phyloP scores from a whole-genome alignment of 2,329 filamentous ascomycete species.

The Lomentospora prolificans region DNA sequence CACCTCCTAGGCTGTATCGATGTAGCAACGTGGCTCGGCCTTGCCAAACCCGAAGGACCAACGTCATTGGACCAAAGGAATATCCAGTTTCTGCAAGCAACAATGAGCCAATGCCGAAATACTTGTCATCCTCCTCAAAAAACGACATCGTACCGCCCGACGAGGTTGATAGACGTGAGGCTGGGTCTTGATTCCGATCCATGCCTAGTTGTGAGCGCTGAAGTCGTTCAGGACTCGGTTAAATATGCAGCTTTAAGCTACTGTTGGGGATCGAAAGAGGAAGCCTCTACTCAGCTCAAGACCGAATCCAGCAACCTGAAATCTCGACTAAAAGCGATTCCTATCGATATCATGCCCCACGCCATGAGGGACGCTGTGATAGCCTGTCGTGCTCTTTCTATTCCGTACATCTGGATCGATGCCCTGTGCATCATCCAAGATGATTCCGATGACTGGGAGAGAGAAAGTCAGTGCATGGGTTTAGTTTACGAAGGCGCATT shows the following conservation, averaged over 20 bases:
- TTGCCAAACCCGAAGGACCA: no score
- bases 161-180: no score
- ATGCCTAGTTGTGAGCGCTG: no score
- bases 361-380: neutral
- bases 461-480: conserved; percentile 7
- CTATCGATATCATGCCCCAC: neutral
- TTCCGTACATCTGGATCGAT: conserved; percentile 16
- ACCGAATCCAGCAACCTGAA: neutral
- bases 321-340: neutral
- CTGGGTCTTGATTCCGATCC: no score
- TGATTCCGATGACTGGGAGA: conserved; percentile 15
- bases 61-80: no score
- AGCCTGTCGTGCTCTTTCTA: neutral
- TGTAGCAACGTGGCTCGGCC: no score
- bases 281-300: neutral
- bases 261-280: conserved; percentile 1
- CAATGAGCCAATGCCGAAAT: no score
- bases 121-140: no score
- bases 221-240: no score
- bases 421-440: conserved; percentile 18
- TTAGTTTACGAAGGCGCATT: neutral
- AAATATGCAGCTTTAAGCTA: conserved; percentile 7
- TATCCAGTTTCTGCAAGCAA: no score
- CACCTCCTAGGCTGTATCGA: no score
- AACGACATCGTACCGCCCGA: no score